Conservation (phyloP, 352 stramenopile genomes). For the Aphanomyces invadans region DNA sequence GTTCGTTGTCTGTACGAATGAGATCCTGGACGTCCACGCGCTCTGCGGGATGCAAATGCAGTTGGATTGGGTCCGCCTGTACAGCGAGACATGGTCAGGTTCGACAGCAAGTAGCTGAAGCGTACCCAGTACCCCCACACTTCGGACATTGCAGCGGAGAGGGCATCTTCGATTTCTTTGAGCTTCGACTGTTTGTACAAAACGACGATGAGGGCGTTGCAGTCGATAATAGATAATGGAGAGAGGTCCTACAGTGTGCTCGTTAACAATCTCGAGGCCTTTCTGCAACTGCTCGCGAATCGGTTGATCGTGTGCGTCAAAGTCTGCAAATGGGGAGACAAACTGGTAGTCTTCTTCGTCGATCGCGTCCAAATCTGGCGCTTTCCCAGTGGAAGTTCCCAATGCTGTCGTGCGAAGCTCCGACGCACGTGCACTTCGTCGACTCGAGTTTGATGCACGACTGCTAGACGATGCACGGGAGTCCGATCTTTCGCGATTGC, state of each 20-base stretch:
- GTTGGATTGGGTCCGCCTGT: constrained; percentile 78
- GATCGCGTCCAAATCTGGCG: constrained; percentile 63
- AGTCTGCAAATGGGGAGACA: constrained; percentile 60
- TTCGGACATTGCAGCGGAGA: constrained; percentile 82
- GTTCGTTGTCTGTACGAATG: constrained; percentile 84
- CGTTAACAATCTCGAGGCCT: constrained; percentile 78
- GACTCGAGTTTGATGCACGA: constrained; percentile 27
- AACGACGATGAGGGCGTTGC: too few species aligned
- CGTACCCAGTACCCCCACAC: constrained; percentile 86
- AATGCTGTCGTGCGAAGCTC: constrained; percentile 53
- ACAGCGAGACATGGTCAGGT: too few species aligned
- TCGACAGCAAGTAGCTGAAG: too few species aligned
- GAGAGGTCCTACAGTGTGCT: constrained; percentile 55
- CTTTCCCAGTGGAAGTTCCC: constrained; percentile 36
- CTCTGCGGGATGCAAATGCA: constrained; percentile 75
- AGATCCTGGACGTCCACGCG: constrained; percentile 82
- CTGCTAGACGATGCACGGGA: constrained; percentile 45
- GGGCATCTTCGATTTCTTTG: constrained; percentile 81
- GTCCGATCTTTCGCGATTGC: constrained; percentile 44
- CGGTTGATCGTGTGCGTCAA: constrained; percentile 76
- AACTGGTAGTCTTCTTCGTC: constrained; percentile 72
- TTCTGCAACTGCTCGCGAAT: constrained; percentile 75
- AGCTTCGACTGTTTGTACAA: constrained; percentile 61
- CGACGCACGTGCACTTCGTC: constrained; percentile 65
- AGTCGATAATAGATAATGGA: neutral